A percentile compares a stretch with the other conserved stretches of the same genome.
These are phyloP conservation scores for Amphichorda felina DNA, from an alignment of 2,329 filamentous ascomycete genomes.

Conservation along the genomic window DNA sequence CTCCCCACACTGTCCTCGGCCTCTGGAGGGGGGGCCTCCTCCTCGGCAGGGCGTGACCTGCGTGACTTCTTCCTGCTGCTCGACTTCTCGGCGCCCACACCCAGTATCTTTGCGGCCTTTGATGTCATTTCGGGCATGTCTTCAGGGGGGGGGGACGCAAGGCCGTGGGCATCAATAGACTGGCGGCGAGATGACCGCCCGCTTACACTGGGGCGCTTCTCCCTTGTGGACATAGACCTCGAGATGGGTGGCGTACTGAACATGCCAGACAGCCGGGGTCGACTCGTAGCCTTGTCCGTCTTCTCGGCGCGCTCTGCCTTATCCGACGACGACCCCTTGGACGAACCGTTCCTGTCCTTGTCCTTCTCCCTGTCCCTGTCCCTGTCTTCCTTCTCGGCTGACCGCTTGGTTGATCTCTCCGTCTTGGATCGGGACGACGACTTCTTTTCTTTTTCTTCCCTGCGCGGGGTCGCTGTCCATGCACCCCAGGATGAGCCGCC, in stretches of 20 bases:
- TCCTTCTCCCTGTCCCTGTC: constrained; percentile 58
- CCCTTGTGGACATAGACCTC: constrained; percentile 56
- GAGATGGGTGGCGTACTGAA: constrained; percentile 59
- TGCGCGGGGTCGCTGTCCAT: constrained; percentile 47
- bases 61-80: constrained; percentile 33
- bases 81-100: constrained; percentile 43
- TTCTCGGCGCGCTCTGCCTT: constrained; percentile 42
- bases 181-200: constrained; percentile 54
- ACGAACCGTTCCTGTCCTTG: constrained; percentile 49
- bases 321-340: constrained; percentile 64
- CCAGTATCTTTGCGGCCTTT: constrained; percentile 70
- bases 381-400: constrained; percentile 49
- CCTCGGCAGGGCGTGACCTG: constrained; percentile 19
- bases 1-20: constrained; percentile 11
- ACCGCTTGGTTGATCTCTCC: constrained; percentile 46
- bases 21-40: constrained; percentile 20
- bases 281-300: constrained; percentile 31
- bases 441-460: constrained; percentile 24
- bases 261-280: constrained; percentile 46
- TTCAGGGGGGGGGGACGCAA: constrained; percentile 64
- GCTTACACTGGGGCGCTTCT: constrained; percentile 43
- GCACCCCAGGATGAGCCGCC: constrained; percentile 60
- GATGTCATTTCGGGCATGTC: constrained; percentile 51
- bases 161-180: constrained; percentile 52
- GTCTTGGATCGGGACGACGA: constrained; percentile 50